phyloP scores from a whole-genome alignment of 768 basidiomycete species.

The Multifurca ochricompacta region DNA sequence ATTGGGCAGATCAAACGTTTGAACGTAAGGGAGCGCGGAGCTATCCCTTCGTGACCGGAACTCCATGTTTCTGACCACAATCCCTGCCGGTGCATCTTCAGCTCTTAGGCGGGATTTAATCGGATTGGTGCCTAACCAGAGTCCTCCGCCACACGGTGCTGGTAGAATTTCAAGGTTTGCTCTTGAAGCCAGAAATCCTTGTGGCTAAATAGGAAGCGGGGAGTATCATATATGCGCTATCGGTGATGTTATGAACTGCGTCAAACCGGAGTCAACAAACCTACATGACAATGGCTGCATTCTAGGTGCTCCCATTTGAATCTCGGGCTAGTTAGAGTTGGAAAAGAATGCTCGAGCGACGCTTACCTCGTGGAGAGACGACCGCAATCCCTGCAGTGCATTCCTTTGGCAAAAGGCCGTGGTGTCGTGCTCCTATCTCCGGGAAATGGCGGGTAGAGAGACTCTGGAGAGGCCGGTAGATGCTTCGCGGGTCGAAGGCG shows the following conservation, averaged over 20 bases:
- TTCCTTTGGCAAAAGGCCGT: constrained; percentile 54
- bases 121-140: constrained; percentile 17
- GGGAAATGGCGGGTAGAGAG: constrained; percentile 29
- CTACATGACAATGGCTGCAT: constrained; percentile 55
- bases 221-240: constrained; percentile 13
- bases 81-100: constrained; percentile 16
- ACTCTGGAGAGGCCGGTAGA: constrained; percentile 28
- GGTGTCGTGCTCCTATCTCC: constrained; percentile 34
- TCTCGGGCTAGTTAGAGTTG: constrained; percentile 31
- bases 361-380: constrained; percentile 65
- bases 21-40: constrained; percentile 27
- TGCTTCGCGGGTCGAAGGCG: constrained; percentile 11
- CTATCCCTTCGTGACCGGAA: constrained; percentile 10
- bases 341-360: background rate
- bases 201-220: constrained; percentile 4
- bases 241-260: background rate
- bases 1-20: constrained; percentile 36
- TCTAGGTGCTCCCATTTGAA: constrained; percentile 71
- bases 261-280: constrained; percentile 1
- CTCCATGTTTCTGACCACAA: constrained; percentile 2
- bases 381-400: constrained; percentile 63
- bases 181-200: constrained; percentile 19
- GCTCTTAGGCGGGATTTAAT: background rate
- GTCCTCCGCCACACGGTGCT: constrained; percentile 16
- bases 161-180: constrained; percentile 6